A percentile compares a stretch with the other conserved stretches of the same genome.
Evolutionary conservation across 805 yeast species (phyloP).

Genomic region (Gaillardinia entomophila): DNA sequence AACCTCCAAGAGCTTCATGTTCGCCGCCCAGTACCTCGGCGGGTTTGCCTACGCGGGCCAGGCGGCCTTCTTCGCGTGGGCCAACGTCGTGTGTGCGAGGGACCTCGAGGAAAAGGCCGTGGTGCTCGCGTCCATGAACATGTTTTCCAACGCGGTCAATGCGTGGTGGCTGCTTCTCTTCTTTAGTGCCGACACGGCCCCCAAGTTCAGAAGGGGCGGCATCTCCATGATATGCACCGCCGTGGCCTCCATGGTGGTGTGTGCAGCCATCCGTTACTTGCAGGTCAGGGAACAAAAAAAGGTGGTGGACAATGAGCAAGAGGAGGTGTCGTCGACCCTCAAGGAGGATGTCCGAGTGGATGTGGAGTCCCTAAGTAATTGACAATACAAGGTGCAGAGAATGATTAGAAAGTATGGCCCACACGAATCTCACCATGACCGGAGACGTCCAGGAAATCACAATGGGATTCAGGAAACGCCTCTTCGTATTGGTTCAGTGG

Average conservation of each 20-base stretch:
- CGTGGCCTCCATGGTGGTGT: constrained; percentile 34
- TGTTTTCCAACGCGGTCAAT: constrained; percentile 57
- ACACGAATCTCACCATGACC: too few relatives aligned
- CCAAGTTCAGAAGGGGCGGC: constrained; percentile 47
- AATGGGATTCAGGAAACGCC: too few relatives aligned
- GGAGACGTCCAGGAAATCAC: too few relatives aligned
- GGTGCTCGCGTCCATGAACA: constrained; percentile 60
- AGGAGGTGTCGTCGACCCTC: too few relatives aligned
- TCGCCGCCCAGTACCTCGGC: constrained; percentile 51
- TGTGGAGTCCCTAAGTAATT: too few relatives aligned
- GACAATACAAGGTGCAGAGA: too few relatives aligned
- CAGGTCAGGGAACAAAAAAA: constrained; percentile 33
- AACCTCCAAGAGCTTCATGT: constrained; percentile 27
- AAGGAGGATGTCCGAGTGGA: too few relatives aligned
- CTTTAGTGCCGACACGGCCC: constrained; percentile 47
- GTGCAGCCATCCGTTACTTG: constrained; percentile 34
- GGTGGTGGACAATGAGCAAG: neutral
- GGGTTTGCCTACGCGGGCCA: constrained; percentile 57
- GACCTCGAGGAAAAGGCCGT: constrained; percentile 62
- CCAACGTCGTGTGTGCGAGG: constrained; percentile 50
- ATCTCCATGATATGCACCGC: constrained; percentile 55
- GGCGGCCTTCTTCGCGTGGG: constrained; percentile 59
- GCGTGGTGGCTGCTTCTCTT: constrained; percentile 61
- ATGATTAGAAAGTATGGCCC: too few relatives aligned
- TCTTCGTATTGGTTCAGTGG: too few relatives aligned